Percentiles rank a stretch among this genome's conserved stretches.
Evolutionary conservation across 2,329 filamentous ascomycete species (phyloP).

Genomic region (Penicillium olsonii): DNA sequence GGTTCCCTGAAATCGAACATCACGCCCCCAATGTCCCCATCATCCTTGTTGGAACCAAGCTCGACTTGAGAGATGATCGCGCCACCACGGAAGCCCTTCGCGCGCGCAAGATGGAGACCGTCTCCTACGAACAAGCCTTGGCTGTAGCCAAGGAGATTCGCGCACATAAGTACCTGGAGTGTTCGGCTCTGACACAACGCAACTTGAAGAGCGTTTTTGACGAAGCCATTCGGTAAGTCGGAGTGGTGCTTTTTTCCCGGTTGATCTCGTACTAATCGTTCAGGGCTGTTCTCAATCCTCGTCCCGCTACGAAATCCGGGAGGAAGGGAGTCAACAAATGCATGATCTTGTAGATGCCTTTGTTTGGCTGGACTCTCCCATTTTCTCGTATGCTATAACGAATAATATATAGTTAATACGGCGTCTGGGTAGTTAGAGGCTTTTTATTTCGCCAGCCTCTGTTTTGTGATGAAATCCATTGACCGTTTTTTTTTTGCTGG

Average conservation of each 20-base stretch:
- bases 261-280: background rate
- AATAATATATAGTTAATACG: slow-evolving; percentile 41
- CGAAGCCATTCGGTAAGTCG: slow-evolving; percentile 87
- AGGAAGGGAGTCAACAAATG: slow-evolving; percentile 43
- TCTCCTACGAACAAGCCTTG: slow-evolving; percentile 89
- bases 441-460: slow-evolving; percentile 19
- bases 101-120: slow-evolving; percentile 94
- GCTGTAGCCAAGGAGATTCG: slow-evolving; percentile 89
- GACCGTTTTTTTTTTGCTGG: slow-evolving; percentile 25
- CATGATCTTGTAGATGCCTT: slow-evolving; percentile 42
- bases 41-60: slow-evolving; percentile 94
- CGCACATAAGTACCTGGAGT: slow-evolving; percentile 97
- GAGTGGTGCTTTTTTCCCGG: background rate
- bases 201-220: slow-evolving; percentile 99
- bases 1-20: slow-evolving; percentile 96
- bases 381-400: slow-evolving; percentile 35
- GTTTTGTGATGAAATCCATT: slow-evolving; percentile 30
- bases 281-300: slow-evolving; percentile 52
- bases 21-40: slow-evolving; percentile 94
- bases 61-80: slow-evolving; percentile 89
- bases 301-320: slow-evolving; percentile 48
- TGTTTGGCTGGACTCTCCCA: slow-evolving; percentile 18
- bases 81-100: slow-evolving; percentile 78
- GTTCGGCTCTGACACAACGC: slow-evolving; percentile 92
- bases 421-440: slow-evolving; percentile 35